phyloP scores from a whole-genome alignment of 306 rosid species.

The Ceratonia siliqua region DNA sequence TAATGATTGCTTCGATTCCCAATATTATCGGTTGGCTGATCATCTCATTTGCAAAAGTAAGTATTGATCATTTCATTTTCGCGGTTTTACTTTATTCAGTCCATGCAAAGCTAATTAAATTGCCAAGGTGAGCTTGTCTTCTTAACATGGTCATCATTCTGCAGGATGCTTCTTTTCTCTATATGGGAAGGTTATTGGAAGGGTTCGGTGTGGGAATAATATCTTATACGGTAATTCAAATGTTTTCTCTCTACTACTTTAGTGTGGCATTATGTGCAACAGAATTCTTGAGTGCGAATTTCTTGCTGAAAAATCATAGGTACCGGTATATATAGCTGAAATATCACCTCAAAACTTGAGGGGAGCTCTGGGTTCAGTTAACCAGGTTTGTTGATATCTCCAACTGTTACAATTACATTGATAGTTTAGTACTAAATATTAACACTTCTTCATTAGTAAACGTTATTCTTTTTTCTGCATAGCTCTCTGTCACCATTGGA shows the following conservation, averaged over 20 bases:
- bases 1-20: slow-evolving; percentile 91
- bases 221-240: slow-evolving; percentile 71
- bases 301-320: slow-evolving; percentile 50
- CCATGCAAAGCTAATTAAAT: slow-evolving; percentile 10
- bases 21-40: slow-evolving; percentile 88
- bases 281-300: slow-evolving; percentile 28
- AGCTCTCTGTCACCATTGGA: slow-evolving; percentile 95
- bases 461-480: slow-evolving; percentile 27
- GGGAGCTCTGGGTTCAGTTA: slow-evolving; percentile 77
- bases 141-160: slow-evolving; percentile 23
- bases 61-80: slow-evolving; percentile 34
- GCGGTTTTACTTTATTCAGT: not conserved
- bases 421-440: not conserved
- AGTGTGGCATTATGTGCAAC: slow-evolving; percentile 24
- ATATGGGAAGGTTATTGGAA: slow-evolving; percentile 97
- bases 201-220: slow-evolving; percentile 98
- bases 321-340: slow-evolving; percentile 93
- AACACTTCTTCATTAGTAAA: slow-evolving; percentile 8
- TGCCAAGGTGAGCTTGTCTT: not conserved
- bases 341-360: slow-evolving; percentile 92
- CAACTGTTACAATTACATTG: not conserved
- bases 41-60: slow-evolving; percentile 87
- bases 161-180: slow-evolving; percentile 91
- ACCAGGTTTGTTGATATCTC: slow-evolving; percentile 68
- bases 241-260: not conserved